Evolutionary conservation across 768 basidiomycete species (phyloP).

Genomic region (Phanerodontia chrysosporium): DNA sequence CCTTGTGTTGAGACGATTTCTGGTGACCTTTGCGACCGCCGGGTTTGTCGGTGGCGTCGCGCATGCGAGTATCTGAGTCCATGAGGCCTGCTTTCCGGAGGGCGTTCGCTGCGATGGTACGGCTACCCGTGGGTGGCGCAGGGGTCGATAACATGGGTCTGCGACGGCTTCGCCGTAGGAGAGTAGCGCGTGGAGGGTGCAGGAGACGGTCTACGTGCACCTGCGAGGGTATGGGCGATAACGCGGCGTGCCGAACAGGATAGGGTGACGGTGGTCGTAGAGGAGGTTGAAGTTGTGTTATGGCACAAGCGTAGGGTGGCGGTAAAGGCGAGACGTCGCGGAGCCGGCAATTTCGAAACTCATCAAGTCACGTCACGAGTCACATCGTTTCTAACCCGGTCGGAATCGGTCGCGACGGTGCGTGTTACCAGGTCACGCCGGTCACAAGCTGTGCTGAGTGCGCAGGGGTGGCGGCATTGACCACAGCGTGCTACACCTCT

Average conservation of each 20-base stretch:
- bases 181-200: background rate
- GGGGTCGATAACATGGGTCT: conserved; percentile 54
- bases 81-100: conserved; percentile 72
- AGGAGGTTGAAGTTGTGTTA: conserved; percentile 1
- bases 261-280: conserved; percentile 8
- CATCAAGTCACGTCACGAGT: conserved; percentile 5
- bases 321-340: conserved; percentile 7
- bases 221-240: too few species aligned
- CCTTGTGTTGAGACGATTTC: conserved; percentile 57
- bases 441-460: background rate
- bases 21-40: conserved; percentile 69
- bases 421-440: background rate
- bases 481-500: background rate
- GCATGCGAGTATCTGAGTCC: conserved; percentile 72
- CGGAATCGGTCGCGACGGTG: background rate
- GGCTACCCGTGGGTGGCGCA: conserved; percentile 53
- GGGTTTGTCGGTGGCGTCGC: conserved; percentile 62
- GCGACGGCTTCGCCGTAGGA: background rate
- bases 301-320: conserved; percentile 4
- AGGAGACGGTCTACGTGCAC: too few species aligned
- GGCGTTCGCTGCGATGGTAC: conserved; percentile 55
- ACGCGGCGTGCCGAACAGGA: background rate
- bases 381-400: background rate
- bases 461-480: background rate
- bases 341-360: background rate